Conservation (phyloP, 73 alveolate genomes). For the Tetrahymena borealis region DNA sequence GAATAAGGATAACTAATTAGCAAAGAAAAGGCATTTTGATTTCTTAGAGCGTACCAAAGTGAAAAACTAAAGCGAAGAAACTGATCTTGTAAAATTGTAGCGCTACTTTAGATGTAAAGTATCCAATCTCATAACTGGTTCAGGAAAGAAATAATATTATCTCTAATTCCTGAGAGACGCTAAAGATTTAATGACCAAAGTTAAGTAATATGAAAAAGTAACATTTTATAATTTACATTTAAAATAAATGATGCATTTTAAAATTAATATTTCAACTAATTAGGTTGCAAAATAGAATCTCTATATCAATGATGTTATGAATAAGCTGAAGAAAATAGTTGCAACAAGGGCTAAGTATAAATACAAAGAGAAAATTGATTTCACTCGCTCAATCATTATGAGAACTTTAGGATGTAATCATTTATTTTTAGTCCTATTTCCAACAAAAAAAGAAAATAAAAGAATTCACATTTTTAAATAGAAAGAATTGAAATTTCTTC, state of each 20-base stretch:
- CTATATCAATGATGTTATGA: conserved; percentile 1
- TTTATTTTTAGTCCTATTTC: background rate
- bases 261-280: background rate
- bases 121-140: conserved; percentile 10
- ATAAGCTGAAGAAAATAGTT: background rate
- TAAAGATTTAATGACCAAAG: background rate
- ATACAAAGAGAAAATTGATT: background rate
- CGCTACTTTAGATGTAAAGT: conserved; percentile 20
- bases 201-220: conserved; percentile 10
- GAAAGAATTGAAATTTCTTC: too few relatives aligned
- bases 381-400: background rate
- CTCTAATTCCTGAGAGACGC: conserved; percentile 11
- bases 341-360: background rate
- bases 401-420: background rate
- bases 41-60: background rate
- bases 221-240: background rate
- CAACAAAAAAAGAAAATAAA: background rate
- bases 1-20: background rate
- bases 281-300: conserved; percentile 9
- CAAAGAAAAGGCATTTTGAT: background rate
- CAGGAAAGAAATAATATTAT: conserved; percentile 29
- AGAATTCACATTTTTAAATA: too few relatives aligned
- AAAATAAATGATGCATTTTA: background rate
- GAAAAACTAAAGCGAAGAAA: background rate
- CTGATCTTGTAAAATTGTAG: conserved; percentile 8